Percentiles rank a stretch among this genome's conserved stretches.
Conservation (phyloP, 2,329 filamentous ascomycete species). For the Exutisphaerella laricina region DNA sequence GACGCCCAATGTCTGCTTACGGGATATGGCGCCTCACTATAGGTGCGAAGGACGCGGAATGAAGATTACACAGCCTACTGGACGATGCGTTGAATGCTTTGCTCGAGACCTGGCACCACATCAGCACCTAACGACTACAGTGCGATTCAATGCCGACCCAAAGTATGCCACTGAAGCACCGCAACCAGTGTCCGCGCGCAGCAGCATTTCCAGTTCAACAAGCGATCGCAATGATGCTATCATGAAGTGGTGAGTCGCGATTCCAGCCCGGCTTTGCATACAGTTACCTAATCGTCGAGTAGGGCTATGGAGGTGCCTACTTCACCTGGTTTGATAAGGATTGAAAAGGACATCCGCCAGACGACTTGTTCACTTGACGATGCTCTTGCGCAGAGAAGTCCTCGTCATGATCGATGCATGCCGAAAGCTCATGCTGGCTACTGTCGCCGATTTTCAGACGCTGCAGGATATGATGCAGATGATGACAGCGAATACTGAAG, state of each 20-base stretch:
- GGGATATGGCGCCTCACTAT: slow-evolving; percentile 20
- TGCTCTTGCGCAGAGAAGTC: background rate
- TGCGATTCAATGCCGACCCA: slow-evolving; percentile 20
- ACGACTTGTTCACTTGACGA: slow-evolving; percentile 1
- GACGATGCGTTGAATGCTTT: slow-evolving; percentile 21
- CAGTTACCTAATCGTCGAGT: no score
- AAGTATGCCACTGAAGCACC: slow-evolving; percentile 5
- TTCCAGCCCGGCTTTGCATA: background rate
- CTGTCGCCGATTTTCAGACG: slow-evolving; percentile 4
- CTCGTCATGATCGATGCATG: background rate
- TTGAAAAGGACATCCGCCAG: slow-evolving; percentile 7
- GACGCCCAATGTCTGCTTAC: slow-evolving; percentile 19
- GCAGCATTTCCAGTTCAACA: slow-evolving; percentile 11
- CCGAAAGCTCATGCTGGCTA: slow-evolving; percentile 1
- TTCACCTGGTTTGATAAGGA: slow-evolving; percentile 5
- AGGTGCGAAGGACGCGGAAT: slow-evolving; percentile 21
- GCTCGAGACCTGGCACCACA: slow-evolving; percentile 14
- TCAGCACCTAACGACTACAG: slow-evolving; percentile 17
- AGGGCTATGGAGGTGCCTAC: slow-evolving; percentile 8
- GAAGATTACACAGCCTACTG: slow-evolving; percentile 22
- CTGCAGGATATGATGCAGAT: slow-evolving; percentile 8
- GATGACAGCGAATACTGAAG: slow-evolving; percentile 8
- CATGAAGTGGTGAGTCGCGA: slow-evolving; percentile 5
- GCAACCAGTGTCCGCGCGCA: slow-evolving; percentile 10
- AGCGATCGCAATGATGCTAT: slow-evolving; percentile 12